phyloP scores from a whole-genome alignment of 345 rosid genomes.

The Populus ilicifolia region DNA sequence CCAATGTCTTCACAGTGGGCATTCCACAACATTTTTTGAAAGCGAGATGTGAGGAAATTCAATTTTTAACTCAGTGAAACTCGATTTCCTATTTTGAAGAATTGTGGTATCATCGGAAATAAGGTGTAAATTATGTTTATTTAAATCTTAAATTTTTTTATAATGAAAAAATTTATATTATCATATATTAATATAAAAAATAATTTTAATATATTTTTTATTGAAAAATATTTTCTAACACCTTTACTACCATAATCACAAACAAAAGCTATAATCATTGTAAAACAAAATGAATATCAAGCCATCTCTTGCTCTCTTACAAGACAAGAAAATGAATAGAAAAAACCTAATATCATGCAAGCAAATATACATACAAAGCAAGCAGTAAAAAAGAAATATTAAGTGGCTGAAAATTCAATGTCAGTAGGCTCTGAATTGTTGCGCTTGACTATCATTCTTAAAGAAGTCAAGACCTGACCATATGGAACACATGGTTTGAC shows the following conservation, averaged over 20 bases:
- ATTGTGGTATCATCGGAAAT: no score
- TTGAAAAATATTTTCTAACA: no score
- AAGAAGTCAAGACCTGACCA: constrained; percentile 5
- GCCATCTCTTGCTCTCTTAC: neutral
- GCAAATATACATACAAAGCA: neutral
- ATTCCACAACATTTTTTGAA: neutral
- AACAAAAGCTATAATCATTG: no score
- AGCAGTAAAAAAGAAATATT: neutral
- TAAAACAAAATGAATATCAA: no score
- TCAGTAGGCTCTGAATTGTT: constrained; percentile 25
- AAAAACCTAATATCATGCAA: neutral
- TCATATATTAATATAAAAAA: no score
- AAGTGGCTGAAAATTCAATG: neutral
- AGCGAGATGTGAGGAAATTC: neutral
- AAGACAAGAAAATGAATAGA: neutral
- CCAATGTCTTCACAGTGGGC: neutral
- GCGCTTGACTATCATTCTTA: constrained; percentile 7
- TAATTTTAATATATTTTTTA: no score
- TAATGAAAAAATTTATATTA: no score
- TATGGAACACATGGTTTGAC: constrained; percentile 11
- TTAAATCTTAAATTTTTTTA: no score
- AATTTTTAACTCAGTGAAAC: neutral
- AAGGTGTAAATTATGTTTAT: no score
- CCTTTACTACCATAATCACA: no score
- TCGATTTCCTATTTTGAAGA: neutral